phyloP scores from a whole-genome alignment of 257 asterid genomes.

The Scutellaria baicalensis region DNA sequence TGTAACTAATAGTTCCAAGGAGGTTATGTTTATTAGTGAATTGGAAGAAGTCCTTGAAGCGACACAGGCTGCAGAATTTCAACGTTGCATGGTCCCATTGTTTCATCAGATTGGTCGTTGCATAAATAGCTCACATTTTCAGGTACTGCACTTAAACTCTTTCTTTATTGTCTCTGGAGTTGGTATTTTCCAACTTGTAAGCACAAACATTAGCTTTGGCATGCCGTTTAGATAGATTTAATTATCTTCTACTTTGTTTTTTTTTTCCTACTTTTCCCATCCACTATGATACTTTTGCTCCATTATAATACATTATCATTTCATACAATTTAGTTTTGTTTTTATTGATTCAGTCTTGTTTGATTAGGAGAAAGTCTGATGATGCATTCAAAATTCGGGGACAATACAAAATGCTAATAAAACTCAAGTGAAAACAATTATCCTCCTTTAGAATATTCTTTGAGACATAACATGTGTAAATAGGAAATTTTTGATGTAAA shows the following conservation, averaged over 20 bases:
- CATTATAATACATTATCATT: neutral
- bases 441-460: neutral
- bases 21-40: constrained; percentile 66
- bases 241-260: neutral
- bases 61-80: constrained; percentile 55
- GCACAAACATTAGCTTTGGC: neutral
- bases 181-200: neutral
- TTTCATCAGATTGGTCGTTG: constrained; percentile 55
- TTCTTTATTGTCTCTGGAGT: neutral
- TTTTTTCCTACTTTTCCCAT: neutral
- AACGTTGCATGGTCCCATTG: constrained; percentile 59
- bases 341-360: neutral
- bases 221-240: neutral
- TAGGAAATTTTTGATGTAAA: neutral
- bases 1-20: constrained; percentile 57
- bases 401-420: neutral
- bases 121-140: constrained; percentile 61
- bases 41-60: constrained; percentile 60
- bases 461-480: neutral
- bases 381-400: neutral
- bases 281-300: neutral
- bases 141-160: constrained; percentile 9
- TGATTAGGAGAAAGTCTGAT: neutral
- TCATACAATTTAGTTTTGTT: neutral
- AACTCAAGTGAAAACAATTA: neutral